These are phyloP conservation scores for Scutellaria baicalensis DNA, from an alignment of 257 asterid genomes.

Conservation along the genomic window DNA sequence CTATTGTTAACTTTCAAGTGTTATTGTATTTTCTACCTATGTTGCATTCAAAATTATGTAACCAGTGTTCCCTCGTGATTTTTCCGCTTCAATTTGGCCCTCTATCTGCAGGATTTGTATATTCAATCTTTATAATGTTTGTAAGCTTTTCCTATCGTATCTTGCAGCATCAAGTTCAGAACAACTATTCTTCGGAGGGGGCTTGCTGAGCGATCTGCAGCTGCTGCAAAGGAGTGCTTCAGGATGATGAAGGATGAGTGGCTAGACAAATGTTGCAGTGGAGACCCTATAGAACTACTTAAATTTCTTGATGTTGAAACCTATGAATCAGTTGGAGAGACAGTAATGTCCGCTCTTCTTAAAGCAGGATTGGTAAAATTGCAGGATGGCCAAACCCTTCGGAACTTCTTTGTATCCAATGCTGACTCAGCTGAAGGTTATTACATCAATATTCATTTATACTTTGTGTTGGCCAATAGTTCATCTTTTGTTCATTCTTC, in stretches of 20 bases:
- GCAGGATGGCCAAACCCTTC: constrained; percentile 59
- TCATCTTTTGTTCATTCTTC: neutral
- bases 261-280: constrained; percentile 79
- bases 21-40: neutral
- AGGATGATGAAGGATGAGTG: constrained; percentile 85
- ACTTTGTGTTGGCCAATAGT: neutral
- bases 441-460: constrained; percentile 9
- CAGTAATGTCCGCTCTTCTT: constrained; percentile 54
- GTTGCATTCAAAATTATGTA: neutral
- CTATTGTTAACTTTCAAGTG: neutral
- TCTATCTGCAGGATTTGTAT: neutral
- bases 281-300: constrained; percentile 64
- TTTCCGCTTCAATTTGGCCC: neutral
- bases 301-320: constrained; percentile 95
- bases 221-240: constrained; percentile 77
- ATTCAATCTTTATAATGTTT: constrained; percentile 3
- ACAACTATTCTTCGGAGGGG: constrained; percentile 87
- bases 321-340: constrained; percentile 82
- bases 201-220: constrained; percentile 75
- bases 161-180: constrained; percentile 80
- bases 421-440: constrained; percentile 57
- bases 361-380: constrained; percentile 61
- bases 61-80: neutral
- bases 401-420: constrained; percentile 33
- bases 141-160: constrained; percentile 11